Base-by-base conservation (phyloP, 495 filamentous ascomycete genomes). In the Pseudoneurospora amorphoporcata region DNA sequence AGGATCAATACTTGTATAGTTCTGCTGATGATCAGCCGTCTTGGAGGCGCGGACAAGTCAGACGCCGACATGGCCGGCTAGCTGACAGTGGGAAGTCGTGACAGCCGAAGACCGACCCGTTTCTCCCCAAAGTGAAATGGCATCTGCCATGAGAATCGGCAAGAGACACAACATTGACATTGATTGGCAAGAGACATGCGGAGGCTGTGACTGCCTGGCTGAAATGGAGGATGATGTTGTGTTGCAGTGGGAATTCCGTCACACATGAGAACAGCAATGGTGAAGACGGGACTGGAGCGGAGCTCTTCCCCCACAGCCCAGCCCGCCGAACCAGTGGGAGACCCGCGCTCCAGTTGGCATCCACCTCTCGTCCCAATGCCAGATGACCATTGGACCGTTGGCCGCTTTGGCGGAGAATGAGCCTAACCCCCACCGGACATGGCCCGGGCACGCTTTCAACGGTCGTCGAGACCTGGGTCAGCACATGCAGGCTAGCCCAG, bases 61-160 rank as follows among this genome's bases (percentile, higher is more conserved):
- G 53, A 61, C 53, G 53, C 23, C 53, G 23, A 32, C 12, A 61
- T 61, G 53, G 23, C 53, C 53, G 53, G 53, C 23, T 12, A 53
- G 53, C 53, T 61, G 53, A 32, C 23, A 61, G 23, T 72, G 76
- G 77, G 43, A 71, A 35, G 68, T 47, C 39, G 12, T 61, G 68
- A 38, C 39, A 39, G 72, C 70, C 68, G 70, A 70, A 76, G 76
- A 77, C 69, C 70, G 69, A 72, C 75, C 68, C 39, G 69, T 70
- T 74, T 76, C 77, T 78, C 76, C 73, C 76, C 75, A 80, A 74
- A 75, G 77, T 73, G 23, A 69, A 76, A 69, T 74, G 71, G 40
- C 75, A 73, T 74, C 77, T 68, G 72, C 58, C 58, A 70, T 73
- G 73, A 68, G 42, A 68, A 72, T 45, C 40, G 42, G 39, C 39